Evolutionary conservation across 2,329 filamentous ascomycete genomes (phyloP).

Genomic region (Nothopassalora personata): DNA sequence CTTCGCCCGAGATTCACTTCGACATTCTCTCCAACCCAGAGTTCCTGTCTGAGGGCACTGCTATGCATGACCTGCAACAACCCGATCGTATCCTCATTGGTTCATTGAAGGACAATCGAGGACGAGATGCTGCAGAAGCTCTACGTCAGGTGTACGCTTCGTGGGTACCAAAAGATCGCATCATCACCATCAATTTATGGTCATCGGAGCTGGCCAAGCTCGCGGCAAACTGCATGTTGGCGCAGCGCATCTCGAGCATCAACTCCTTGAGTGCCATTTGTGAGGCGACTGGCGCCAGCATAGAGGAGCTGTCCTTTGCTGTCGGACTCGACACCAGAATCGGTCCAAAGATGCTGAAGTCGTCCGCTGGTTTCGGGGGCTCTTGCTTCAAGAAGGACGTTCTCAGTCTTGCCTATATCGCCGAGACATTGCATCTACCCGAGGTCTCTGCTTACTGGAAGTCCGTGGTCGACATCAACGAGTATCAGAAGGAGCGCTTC

Average conservation of each 20-base stretch:
- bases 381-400: slow-evolving; percentile 81
- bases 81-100: slow-evolving; percentile 74
- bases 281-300: slow-evolving; percentile 67
- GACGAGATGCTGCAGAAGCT: slow-evolving; percentile 56
- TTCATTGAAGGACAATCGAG: slow-evolving; percentile 55
- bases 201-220: slow-evolving; percentile 76
- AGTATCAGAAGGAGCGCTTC: slow-evolving; percentile 67
- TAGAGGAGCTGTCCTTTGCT: slow-evolving; percentile 64
- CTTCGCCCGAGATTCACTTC: slow-evolving; percentile 60
- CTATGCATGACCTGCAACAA: slow-evolving; percentile 62
- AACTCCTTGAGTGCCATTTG: slow-evolving; percentile 77
- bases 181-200: slow-evolving; percentile 69
- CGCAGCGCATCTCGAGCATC: slow-evolving; percentile 74
- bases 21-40: slow-evolving; percentile 78
- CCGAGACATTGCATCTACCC: slow-evolving; percentile 61
- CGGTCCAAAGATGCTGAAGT: slow-evolving; percentile 66
- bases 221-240: slow-evolving; percentile 73
- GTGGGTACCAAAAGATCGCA: slow-evolving; percentile 64
- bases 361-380: slow-evolving; percentile 72
- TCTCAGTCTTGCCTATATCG: slow-evolving; percentile 66
- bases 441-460: slow-evolving; percentile 74
- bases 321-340: slow-evolving; percentile 65
- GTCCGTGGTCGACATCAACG: slow-evolving; percentile 69
- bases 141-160: slow-evolving; percentile 62
- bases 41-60: slow-evolving; percentile 73